Evolutionary conservation across 495 filamentous ascomycete species (phyloP).

Genomic region (Jackrogersella multiformis): DNA sequence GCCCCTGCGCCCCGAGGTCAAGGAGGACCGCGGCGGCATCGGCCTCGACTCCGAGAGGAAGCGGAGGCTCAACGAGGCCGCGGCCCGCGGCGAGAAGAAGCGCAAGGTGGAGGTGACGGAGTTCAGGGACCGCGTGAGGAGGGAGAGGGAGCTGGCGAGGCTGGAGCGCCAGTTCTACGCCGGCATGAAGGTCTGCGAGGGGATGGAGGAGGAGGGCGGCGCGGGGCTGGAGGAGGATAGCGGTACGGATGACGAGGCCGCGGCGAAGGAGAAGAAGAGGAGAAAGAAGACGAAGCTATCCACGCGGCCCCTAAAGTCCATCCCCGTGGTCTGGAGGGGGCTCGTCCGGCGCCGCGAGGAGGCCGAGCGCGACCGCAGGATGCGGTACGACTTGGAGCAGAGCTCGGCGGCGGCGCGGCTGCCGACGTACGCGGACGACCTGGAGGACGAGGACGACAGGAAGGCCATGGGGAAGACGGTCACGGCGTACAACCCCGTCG

Average conservation of each 20-base stretch:
- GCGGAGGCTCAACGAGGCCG: conserved; percentile 76
- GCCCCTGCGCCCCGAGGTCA: conserved; percentile 74
- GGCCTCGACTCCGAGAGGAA: conserved; percentile 85
- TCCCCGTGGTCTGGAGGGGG: conserved; percentile 83
- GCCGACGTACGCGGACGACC: conserved; percentile 61
- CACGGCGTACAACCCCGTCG: conserved; percentile 59
- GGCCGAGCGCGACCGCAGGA: conserved; percentile 72
- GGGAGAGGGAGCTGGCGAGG: conserved; percentile 76
- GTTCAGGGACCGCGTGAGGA: conserved; percentile 76
- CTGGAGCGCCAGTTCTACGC: conserved; percentile 71
- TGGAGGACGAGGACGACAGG: conserved; percentile 63
- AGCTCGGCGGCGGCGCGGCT: conserved; percentile 60
- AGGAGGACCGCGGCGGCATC: conserved; percentile 86
- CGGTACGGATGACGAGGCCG: conserved; percentile 28
- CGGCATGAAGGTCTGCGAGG: conserved; percentile 84
- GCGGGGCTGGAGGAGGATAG: conserved; percentile 28
- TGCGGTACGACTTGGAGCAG: conserved; percentile 74
- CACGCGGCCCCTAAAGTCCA: conserved; percentile 60
- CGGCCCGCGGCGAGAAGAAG: conserved; percentile 63
- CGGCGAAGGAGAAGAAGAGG: conserved; percentile 52
- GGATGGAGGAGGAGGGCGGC: conserved; percentile 62
- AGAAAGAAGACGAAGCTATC: conserved; percentile 59
- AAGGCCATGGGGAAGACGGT: conserved; percentile 57
- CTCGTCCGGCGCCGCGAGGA: conserved; percentile 73
- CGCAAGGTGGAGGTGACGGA: conserved; percentile 75